Percentiles rank a stretch among this genome's conserved stretches.
These are phyloP conservation scores for Arthrobotrys sphaeroides DNA, from an alignment of 2,329 filamentous ascomycete species.

Conservation along the genomic window DNA sequence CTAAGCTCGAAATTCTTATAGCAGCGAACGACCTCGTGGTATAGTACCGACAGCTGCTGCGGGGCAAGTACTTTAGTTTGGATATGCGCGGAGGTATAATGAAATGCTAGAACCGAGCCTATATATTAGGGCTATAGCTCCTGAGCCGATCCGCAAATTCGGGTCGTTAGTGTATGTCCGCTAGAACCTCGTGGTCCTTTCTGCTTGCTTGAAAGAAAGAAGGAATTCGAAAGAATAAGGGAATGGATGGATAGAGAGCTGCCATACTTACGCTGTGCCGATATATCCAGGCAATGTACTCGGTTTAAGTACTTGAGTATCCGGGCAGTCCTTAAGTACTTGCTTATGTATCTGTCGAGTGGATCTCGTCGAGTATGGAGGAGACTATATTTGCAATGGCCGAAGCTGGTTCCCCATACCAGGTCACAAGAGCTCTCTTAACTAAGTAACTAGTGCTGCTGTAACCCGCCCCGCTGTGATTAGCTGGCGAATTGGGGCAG, in stretches of 20 bases:
- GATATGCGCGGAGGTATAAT: slow-evolving; percentile 7
- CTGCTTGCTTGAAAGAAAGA: slow-evolving; percentile 6
- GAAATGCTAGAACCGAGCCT: background rate
- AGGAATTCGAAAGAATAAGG: too few species aligned
- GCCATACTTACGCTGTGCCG: slow-evolving; percentile 22
- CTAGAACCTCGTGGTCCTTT: background rate
- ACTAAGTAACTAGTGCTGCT: slow-evolving; percentile 24
- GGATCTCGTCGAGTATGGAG: slow-evolving; percentile 1
- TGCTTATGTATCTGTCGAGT: slow-evolving; percentile 8
- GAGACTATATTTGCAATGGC: slow-evolving; percentile 18
- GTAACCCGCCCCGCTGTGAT: slow-evolving; percentile 42
- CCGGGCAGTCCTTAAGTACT: background rate
- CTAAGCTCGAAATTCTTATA: slow-evolving; percentile 27
- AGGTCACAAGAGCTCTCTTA: slow-evolving; percentile 51
- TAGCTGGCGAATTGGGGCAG: slow-evolving; percentile 38
- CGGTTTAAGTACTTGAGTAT: slow-evolving; percentile 2
- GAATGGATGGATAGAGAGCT: slow-evolving; percentile 16
- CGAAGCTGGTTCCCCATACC: background rate
- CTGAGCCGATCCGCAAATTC: background rate
- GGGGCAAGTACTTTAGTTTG: slow-evolving; percentile 14
- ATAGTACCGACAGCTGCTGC: background rate
- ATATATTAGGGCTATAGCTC: slow-evolving; percentile 10
- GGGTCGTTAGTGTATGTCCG: background rate
- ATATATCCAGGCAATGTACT: slow-evolving; percentile 20
- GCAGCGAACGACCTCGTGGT: slow-evolving; percentile 1